Conservation (phyloP, 345 rosid genomes). For the Eucalyptus dawsonii region DNA sequence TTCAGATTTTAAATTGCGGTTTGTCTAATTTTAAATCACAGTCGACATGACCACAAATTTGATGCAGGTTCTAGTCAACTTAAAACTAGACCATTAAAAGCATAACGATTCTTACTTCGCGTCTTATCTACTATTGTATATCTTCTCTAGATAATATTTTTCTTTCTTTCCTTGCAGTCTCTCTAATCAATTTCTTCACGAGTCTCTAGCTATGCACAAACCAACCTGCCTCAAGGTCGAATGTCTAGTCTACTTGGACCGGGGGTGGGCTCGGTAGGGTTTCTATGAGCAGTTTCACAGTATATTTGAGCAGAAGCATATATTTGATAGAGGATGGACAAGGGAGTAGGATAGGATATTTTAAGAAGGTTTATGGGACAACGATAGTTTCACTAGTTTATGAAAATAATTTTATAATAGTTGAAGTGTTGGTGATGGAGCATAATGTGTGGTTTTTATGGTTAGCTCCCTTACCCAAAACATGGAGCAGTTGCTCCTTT, state of each 20-base stretch:
- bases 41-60: neutral
- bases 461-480: too few species aligned
- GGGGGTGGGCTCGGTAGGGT: neutral
- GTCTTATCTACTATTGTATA: too few species aligned
- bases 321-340: too few species aligned
- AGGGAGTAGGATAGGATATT: too few species aligned
- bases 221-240: neutral
- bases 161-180: neutral
- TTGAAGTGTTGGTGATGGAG: too few species aligned
- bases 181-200: neutral
- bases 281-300: neutral
- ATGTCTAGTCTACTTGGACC: neutral
- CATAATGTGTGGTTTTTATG: too few species aligned
- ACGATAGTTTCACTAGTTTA: too few species aligned
- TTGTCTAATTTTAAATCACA: neutral
- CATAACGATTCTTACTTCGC: neutral
- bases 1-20: neutral
- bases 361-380: too few species aligned
- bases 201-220: neutral
- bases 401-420: too few species aligned
- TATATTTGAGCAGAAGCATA: neutral
- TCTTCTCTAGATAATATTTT: too few species aligned
- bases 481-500: too few species aligned
- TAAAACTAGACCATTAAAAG: neutral
- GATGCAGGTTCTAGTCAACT: neutral